Base-by-base conservation (phyloP, 805 yeast species). In the Teunomyces funiuensis region DNA sequence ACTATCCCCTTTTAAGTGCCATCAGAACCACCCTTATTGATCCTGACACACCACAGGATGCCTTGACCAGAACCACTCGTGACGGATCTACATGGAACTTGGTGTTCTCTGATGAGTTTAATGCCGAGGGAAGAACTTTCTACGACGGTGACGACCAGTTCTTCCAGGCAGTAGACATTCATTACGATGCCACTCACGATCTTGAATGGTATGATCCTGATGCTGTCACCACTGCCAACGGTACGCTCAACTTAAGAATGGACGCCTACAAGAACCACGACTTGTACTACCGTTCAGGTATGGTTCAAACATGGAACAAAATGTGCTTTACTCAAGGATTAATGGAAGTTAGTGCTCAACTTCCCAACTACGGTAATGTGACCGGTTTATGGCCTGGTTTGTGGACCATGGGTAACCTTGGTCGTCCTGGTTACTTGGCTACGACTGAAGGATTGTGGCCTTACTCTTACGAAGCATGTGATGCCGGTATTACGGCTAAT, bases 401-500 rank as follows among this genome's bases (percentile, higher is more conserved):
- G 46, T 90, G 97, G 97, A 79, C 96, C 5, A 73, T 90, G 80
- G 97, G 97, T 36, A 90, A 90, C 57, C 71, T 90, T 49, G 98
- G 86, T 19, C 80, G 97, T 53, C 95, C 97, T 0, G 98, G 98
- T 8, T 90, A 79, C 58, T 65, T 80, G 67, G 88, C 95, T 4
- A 73, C 91, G 3, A 81, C 96, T 2, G 95, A 90, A 15, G 97
- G 97, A 46, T 84, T 86, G 18, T 90, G 98, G 98, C 97, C 98
- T 3, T 90, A 89, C 57, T 72, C 91, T 2, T 90, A 90, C 61
- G 83, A 84, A 26, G 60, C 80, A 5, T 90, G 97, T 65, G 97
- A 90, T 68, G 89, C 90, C 2, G 98, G 98, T 50, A 89, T 89
- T 51, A 89, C 97, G 2, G 85, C 96, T 11, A 90, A 90, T 62